phyloP scores from a whole-genome alignment of 2,329 filamentous ascomycete species.

The Lachnellula suecica region DNA sequence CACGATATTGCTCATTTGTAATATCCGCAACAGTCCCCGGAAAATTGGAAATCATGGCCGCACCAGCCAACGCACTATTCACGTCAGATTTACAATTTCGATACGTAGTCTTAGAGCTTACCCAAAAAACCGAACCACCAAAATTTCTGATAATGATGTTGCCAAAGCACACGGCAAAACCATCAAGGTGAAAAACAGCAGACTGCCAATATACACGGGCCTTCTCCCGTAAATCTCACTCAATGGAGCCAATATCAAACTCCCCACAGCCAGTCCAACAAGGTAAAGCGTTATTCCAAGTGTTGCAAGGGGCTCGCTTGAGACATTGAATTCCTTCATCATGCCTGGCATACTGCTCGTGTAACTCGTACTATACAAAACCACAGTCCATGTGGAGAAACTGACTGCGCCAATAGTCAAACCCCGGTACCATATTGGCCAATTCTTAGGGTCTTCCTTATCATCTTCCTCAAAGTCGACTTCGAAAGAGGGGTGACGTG shows the following conservation, averaged over 20 bases:
- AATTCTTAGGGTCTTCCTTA: slow-evolving; percentile 65
- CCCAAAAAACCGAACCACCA: slow-evolving; percentile 75
- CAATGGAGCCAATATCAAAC: slow-evolving; percentile 71
- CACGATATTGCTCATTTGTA: slow-evolving; percentile 75
- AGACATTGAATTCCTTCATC: slow-evolving; percentile 61
- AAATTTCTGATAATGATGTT: slow-evolving; percentile 63
- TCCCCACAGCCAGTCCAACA: slow-evolving; percentile 70
- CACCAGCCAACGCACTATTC: slow-evolving; percentile 62
- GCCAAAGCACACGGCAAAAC: slow-evolving; percentile 72
- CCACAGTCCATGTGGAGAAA: slow-evolving; percentile 41
- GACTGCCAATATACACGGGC: slow-evolving; percentile 67
- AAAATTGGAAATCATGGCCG: slow-evolving; percentile 80
- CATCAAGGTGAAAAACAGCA: slow-evolving; percentile 64
- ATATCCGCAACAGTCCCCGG: slow-evolving; percentile 84
- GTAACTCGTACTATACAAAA: slow-evolving; percentile 77
- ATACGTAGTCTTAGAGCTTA: slow-evolving; percentile 34
- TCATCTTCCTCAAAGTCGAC: slow-evolving; percentile 68
- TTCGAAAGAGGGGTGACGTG: slow-evolving; percentile 61
- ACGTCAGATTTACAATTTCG: slow-evolving; percentile 14
- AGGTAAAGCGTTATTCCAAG: slow-evolving; percentile 79
- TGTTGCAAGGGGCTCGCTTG: slow-evolving; percentile 60
- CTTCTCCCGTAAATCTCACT: slow-evolving; percentile 68
- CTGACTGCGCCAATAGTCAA: slow-evolving; percentile 36
- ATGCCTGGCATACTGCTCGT: slow-evolving; percentile 71
- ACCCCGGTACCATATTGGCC: slow-evolving; percentile 52